A percentile compares a stretch with the other conserved stretches of the same genome.
Conservation (phyloP, 495 filamentous ascomycete species). For the Cercophora sp. region DNA sequence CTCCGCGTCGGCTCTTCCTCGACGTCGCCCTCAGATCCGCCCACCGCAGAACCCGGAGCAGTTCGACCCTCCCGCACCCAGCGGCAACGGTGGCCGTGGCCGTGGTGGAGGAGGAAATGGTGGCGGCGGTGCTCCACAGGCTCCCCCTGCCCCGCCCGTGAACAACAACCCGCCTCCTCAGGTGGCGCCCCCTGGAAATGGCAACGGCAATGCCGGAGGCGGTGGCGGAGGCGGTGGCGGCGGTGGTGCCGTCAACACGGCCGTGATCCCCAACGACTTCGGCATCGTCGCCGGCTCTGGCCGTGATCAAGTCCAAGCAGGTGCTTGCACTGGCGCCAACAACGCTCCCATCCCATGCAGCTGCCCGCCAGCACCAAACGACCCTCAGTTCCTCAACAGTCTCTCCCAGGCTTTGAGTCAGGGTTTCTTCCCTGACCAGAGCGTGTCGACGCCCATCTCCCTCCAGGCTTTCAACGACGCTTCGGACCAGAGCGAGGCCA, state of each 20-base stretch:
- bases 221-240: not conserved
- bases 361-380: slow-evolving; percentile 20
- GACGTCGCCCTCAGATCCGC: not conserved
- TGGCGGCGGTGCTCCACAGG: not conserved
- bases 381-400: slow-evolving; percentile 19
- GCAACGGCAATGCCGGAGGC: not conserved
- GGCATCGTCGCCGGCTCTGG: slow-evolving; percentile 15
- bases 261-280: slow-evolving; percentile 14
- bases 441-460: slow-evolving; percentile 17
- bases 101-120: too few species aligned
- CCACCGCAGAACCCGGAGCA: not conserved
- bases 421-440: slow-evolving; percentile 26
- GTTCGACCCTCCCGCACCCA: not conserved
- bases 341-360: slow-evolving; percentile 21
- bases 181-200: not conserved
- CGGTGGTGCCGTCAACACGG: slow-evolving; percentile 14
- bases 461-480: slow-evolving; percentile 24
- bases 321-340: slow-evolving; percentile 16
- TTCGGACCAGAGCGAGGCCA: slow-evolving; percentile 8
- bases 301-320: slow-evolving; percentile 1
- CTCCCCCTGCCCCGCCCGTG: not conserved
- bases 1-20: slow-evolving; percentile 3
- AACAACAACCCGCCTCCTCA: not conserved
- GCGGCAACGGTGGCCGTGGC: not conserved
- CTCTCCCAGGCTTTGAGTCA: slow-evolving; percentile 20